These are phyloP conservation scores for Phytophthora crassamura DNA, from an alignment of 352 stramenopile species.

Conservation along the genomic window DNA sequence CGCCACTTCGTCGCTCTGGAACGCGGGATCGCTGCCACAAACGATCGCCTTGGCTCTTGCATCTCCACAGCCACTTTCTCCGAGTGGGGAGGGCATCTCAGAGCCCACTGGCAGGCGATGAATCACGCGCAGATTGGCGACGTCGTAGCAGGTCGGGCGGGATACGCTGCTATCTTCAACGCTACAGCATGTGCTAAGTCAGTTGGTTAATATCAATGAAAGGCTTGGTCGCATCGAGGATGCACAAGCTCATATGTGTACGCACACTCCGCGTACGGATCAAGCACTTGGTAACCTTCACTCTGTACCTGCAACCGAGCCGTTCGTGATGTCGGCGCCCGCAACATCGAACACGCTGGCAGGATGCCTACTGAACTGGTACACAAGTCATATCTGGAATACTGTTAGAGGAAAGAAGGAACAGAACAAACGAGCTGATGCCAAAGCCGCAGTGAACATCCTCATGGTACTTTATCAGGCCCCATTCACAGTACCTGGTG, in stretches of 20 bases:
- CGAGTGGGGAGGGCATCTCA: neutral
- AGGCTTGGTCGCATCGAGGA: too few species aligned
- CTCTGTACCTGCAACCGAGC: too few species aligned
- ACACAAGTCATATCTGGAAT: neutral
- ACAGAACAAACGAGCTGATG: neutral
- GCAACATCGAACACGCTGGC: too few species aligned
- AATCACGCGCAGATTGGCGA: neutral
- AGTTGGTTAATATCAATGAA: too few species aligned
- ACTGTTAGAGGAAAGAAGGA: neutral
- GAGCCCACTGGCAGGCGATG: neutral
- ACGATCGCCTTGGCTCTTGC: neutral
- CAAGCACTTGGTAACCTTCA: too few species aligned
- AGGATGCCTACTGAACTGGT: constrained; percentile 2
- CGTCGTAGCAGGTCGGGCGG: neutral
- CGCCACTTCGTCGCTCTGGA: neutral
- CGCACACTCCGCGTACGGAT: too few species aligned
- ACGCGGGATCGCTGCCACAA: neutral
- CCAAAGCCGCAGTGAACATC: neutral
- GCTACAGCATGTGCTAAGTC: neutral
- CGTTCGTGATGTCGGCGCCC: too few species aligned
- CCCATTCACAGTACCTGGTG: neutral
- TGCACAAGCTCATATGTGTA: too few species aligned
- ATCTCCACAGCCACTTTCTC: neutral
- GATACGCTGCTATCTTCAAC: neutral
- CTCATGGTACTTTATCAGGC: neutral